Conservation (phyloP, 2,329 filamentous ascomycete species). For the Hypoxylon sp. region DNA sequence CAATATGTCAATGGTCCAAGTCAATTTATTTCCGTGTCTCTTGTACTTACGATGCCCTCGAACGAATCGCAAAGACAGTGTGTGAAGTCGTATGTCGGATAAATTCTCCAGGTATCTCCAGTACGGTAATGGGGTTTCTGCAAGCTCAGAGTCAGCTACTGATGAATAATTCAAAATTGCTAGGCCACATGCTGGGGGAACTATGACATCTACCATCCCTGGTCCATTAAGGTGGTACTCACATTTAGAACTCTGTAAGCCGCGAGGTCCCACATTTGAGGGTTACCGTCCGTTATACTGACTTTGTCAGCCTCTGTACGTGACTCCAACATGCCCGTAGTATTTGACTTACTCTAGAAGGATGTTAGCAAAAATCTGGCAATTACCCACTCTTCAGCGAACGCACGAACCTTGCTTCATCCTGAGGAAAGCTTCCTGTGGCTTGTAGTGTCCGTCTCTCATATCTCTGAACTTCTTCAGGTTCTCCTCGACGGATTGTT, state of each 20-base stretch:
- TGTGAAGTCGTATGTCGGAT: constrained; percentile 94
- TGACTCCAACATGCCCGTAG: not conserved
- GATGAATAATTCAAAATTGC: not conserved
- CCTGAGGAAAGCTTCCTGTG: constrained; percentile 84
- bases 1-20: constrained; percentile 11
- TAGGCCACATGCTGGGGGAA: not conserved
- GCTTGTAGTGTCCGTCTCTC: constrained; percentile 90
- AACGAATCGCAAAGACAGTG: constrained; percentile 94
- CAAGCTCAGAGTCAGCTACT: constrained; percentile 2
- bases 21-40: not conserved
- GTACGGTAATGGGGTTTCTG: constrained; percentile 81
- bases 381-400: not conserved
- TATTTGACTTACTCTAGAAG: constrained; percentile 32
- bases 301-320: constrained; percentile 11
- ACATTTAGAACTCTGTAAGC: constrained; percentile 82
- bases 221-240: constrained; percentile 10
- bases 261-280: constrained; percentile 90
- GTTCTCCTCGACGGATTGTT: constrained; percentile 80
- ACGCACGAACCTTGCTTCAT: constrained; percentile 82
- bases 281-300: constrained; percentile 81
- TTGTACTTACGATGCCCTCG: constrained; percentile 73
- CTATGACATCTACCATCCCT: not conserved
- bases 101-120: constrained; percentile 88
- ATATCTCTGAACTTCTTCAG: constrained; percentile 88
- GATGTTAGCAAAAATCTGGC: constrained; percentile 17